Evolutionary conservation across 352 stramenopile species (phyloP), one percentile per base, ranked within the genome.

Genomic region (Phytopythium helicoides): DNA sequence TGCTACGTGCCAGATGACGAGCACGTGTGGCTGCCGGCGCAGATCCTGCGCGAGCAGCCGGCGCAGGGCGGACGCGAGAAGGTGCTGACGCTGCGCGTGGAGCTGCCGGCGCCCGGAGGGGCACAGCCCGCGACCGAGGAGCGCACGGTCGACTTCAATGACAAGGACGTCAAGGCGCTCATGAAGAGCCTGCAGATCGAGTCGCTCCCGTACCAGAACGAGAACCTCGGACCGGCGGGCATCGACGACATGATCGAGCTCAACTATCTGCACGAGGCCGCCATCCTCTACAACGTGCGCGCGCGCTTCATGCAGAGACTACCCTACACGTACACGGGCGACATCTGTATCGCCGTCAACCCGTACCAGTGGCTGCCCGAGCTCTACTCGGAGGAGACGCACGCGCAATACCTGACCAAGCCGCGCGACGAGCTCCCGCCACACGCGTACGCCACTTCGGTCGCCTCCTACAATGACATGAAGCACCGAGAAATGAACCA

Each of bases 261-360:
- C 55, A 92, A 89, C 70, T 92, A 96, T 62, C 73, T 97, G 19
- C 89, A 97, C 64, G 88, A 96, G 60, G 81, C 89, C 4, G 87
- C 87, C 44, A 95, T 97, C 52, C 54, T 97, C 16, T 96, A 78
- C 64, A 97, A 96, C 60, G 64, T 97, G 47, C 86, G 92, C 60
- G 73, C 67, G 64, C 76, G 88, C 25, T 96, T 95, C 59, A 65
- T 92, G 12, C 69, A 75, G 36, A 71, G 82, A 22, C 73, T 94
- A 28, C 95, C 96, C 1, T 99, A 99, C 78, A 98, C 95, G 31
- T 96, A 97, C 65, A 97, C 96, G 25, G 94, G 95, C n/a, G 93
- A 98, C 46, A 98, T 98, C 63, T 92, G 97, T 42, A 97, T 99
- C 58, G 95, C 96, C 2, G 86, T 98, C 44, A 99, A 99, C 70